Evolutionary conservation across 2,329 filamentous ascomycete genomes (phyloP).

Genomic region (Aspergillus pseudonomiae): DNA sequence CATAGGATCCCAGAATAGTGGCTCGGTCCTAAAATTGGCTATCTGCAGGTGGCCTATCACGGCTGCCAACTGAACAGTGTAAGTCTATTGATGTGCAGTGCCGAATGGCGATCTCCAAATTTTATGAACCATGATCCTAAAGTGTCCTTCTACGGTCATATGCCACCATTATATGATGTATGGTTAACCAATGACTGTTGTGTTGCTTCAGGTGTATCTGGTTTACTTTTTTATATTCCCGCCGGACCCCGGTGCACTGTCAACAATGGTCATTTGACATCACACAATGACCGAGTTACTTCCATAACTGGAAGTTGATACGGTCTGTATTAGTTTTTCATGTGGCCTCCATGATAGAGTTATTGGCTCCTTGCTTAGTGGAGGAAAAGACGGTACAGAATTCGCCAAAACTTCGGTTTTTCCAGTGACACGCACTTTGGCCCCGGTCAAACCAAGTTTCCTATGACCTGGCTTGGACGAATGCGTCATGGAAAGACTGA

Average conservation of each 20-base stretch:
- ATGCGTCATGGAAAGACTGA: constrained; percentile 3
- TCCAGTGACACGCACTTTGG: background rate
- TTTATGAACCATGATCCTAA: background rate
- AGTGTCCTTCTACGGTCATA: background rate
- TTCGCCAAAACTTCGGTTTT: background rate
- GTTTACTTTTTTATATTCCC: background rate
- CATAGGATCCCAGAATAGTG: background rate
- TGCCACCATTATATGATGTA: background rate
- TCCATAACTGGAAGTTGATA: background rate
- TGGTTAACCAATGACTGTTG: background rate
- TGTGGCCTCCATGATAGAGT: background rate
- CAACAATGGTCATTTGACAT: background rate
- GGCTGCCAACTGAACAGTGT: background rate
- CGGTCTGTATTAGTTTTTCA: background rate
- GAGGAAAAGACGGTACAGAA: background rate
- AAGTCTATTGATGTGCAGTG: background rate
- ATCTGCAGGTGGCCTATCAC: background rate
- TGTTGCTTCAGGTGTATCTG: background rate
- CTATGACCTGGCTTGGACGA: background rate
- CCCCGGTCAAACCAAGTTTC: background rate
- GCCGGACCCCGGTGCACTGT: background rate
- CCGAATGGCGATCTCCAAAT: background rate
- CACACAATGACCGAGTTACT: background rate
- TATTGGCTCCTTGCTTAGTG: background rate
- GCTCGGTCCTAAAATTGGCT: background rate